These are phyloP conservation scores for Microdochium paspali DNA, from an alignment of 2,329 filamentous ascomycete species.

Conservation along the genomic window DNA sequence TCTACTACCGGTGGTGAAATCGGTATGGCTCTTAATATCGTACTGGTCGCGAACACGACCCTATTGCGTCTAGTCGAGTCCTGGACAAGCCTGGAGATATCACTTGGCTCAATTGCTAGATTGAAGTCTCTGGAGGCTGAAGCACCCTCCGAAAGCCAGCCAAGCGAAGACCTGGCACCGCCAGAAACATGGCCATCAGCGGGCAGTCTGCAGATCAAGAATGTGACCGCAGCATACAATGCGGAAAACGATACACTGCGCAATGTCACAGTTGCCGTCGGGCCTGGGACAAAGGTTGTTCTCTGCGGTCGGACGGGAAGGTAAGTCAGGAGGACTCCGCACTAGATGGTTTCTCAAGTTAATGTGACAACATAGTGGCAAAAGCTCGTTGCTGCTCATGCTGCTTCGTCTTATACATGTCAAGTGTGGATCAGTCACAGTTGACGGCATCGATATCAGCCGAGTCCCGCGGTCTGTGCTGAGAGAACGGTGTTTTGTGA, in stretches of 20 bases:
- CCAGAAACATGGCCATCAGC: conserved; percentile 16
- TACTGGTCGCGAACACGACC: conserved; percentile 17
- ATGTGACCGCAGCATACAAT: conserved; percentile 16
- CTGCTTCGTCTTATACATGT: background rate
- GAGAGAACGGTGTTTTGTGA: conserved; percentile 12
- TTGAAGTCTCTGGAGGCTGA: conserved; percentile 18
- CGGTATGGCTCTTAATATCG: conserved; percentile 17
- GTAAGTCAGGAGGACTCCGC: conserved; percentile 9
- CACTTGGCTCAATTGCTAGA: conserved; percentile 22
- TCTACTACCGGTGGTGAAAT: conserved; percentile 8
- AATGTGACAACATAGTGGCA: conserved; percentile 13
- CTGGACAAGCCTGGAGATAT: conserved; percentile 27
- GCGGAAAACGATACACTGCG: conserved; percentile 16
- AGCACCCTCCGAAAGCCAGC: conserved; percentile 17
- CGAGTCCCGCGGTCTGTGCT: background rate
- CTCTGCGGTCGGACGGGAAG: conserved; percentile 8
- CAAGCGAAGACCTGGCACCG: conserved; percentile 9
- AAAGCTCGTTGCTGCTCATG: background rate
- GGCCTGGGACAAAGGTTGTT: conserved; percentile 1
- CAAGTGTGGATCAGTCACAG: background rate
- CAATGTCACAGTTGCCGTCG: background rate
- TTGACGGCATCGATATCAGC: background rate
- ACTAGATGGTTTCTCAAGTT: background rate
- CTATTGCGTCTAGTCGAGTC: conserved; percentile 19
- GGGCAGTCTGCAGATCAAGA: conserved; percentile 15